These are phyloP conservation scores for Phylloporus sp. DNA, from an alignment of 1,284 basidiomycete species.

Conservation along the genomic window DNA sequence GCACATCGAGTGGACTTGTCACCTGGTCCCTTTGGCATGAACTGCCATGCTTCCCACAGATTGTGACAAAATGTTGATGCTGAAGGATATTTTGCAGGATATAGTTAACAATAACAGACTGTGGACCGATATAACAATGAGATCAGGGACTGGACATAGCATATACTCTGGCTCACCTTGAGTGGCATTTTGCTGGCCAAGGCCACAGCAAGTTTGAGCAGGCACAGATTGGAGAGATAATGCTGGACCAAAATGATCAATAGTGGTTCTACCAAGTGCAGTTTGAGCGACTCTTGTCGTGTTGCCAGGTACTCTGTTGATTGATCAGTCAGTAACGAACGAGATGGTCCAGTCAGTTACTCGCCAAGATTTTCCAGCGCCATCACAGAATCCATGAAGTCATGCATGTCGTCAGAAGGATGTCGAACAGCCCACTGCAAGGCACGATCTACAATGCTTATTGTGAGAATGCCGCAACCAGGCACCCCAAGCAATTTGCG, in stretches of 20 bases:
- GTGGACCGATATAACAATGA: slow-evolving; percentile 1
- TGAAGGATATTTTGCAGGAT: slow-evolving; percentile 66
- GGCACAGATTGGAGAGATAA: slow-evolving; percentile 49
- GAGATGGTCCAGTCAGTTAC: slow-evolving; percentile 18
- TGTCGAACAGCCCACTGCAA: slow-evolving; percentile 54
- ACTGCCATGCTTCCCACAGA: slow-evolving; percentile 36
- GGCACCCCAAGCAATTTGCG: slow-evolving; percentile 21
- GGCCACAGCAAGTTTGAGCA: slow-evolving; percentile 53
- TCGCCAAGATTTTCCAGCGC: slow-evolving; percentile 46
- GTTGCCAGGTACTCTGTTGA: slow-evolving; percentile 37
- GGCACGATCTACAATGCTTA: slow-evolving; percentile 46
- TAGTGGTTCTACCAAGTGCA: slow-evolving; percentile 75
- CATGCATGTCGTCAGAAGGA: slow-evolving; percentile 37
- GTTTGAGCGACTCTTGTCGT: slow-evolving; percentile 45
- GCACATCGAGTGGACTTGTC: slow-evolving; percentile 56
- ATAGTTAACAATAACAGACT: slow-evolving; percentile 68
- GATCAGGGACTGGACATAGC: background rate
- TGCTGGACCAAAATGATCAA: slow-evolving; percentile 69
- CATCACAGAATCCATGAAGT: slow-evolving; percentile 18
- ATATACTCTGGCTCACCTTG: slow-evolving; percentile 53
- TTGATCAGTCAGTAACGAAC: background rate
- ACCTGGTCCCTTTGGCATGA: slow-evolving; percentile 47
- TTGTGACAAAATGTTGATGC: slow-evolving; percentile 57
- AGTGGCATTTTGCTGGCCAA: slow-evolving; percentile 51
- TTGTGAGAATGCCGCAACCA: slow-evolving; percentile 33